These are phyloP conservation scores for Peronospora farinosa DNA, from an alignment of 352 stramenopile genomes.

Conservation along the genomic window DNA sequence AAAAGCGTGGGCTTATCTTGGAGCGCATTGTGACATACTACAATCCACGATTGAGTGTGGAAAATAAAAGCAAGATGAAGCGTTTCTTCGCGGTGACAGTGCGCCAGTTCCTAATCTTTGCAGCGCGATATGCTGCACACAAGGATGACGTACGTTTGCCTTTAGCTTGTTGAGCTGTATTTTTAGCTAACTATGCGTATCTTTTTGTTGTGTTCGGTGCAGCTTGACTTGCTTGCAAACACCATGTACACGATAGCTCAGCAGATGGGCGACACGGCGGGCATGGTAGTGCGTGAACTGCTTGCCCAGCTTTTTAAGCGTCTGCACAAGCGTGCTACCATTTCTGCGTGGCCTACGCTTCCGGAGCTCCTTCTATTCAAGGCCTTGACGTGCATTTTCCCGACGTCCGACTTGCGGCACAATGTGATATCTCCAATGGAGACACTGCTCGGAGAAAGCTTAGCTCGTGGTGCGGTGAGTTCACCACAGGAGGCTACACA, in stretches of 20 bases:
- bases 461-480: constrained; percentile 70
- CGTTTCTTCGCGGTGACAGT: constrained; percentile 94
- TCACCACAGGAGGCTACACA: constrained; percentile 72
- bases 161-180: background rate
- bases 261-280: constrained; percentile 85
- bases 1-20: constrained; percentile 83
- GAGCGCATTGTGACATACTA: constrained; percentile 91
- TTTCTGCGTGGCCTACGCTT: constrained; percentile 81
- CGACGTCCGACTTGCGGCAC: constrained; percentile 91
- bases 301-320: constrained; percentile 88
- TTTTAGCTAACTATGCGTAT: constrained; percentile 6
- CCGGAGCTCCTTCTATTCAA: constrained; percentile 89
- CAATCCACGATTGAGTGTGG: constrained; percentile 89
- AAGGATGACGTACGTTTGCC: constrained; percentile 47
- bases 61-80: constrained; percentile 94
- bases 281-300: constrained; percentile 83
- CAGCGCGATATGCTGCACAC: constrained; percentile 62
- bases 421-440: constrained; percentile 90
- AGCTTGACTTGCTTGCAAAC: constrained; percentile 80
- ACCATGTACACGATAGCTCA: constrained; percentile 87
- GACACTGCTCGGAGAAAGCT: constrained; percentile 86
- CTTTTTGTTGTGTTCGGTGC: constrained; percentile 31
- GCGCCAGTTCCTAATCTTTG: constrained; percentile 89
- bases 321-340: constrained; percentile 49
- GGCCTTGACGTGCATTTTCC: constrained; percentile 87